phyloP scores from a whole-genome alignment of 2,329 filamentous ascomycete genomes.

The Lecanosticta acicola region DNA sequence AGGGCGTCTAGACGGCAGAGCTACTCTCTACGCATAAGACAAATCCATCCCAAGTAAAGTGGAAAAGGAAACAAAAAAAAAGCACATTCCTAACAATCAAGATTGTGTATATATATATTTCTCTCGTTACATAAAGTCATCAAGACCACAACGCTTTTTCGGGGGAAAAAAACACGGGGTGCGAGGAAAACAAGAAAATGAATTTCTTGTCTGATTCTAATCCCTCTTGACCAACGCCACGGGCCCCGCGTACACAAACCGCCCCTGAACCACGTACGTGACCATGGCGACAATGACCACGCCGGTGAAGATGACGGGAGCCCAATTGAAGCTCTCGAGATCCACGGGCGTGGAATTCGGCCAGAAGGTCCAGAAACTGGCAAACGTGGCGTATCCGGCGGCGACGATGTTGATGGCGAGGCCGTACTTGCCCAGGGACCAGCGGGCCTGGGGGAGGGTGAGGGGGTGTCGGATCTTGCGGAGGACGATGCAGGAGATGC shows the following conservation, averaged over 20 bases:
- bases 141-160: no score
- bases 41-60: no score
- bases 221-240: slow-evolving; percentile 15
- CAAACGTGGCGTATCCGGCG: slow-evolving; percentile 14
- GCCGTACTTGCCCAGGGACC: slow-evolving; percentile 18
- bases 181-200: no score
- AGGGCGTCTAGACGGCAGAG: no score
- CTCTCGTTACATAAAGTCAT: no score
- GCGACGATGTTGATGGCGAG: slow-evolving; percentile 15
- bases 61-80: no score
- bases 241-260: slow-evolving; percentile 17
- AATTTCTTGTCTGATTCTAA: no score
- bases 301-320: slow-evolving; percentile 14
- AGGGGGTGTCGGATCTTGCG: slow-evolving; percentile 15
- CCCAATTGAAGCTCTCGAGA: slow-evolving; percentile 17
- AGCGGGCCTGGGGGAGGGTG: slow-evolving; percentile 20
- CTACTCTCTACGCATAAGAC: no score
- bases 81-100: no score
- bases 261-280: slow-evolving; percentile 16
- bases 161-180: no score
- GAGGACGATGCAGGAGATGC: slow-evolving; percentile 19
- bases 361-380: slow-evolving; percentile 21
- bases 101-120: no score
- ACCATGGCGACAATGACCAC: slow-evolving; percentile 18
- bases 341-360: slow-evolving; percentile 14